Evolutionary conservation across 257 asterid species (phyloP).

Genomic region (Thymus quinquecostatus): DNA sequence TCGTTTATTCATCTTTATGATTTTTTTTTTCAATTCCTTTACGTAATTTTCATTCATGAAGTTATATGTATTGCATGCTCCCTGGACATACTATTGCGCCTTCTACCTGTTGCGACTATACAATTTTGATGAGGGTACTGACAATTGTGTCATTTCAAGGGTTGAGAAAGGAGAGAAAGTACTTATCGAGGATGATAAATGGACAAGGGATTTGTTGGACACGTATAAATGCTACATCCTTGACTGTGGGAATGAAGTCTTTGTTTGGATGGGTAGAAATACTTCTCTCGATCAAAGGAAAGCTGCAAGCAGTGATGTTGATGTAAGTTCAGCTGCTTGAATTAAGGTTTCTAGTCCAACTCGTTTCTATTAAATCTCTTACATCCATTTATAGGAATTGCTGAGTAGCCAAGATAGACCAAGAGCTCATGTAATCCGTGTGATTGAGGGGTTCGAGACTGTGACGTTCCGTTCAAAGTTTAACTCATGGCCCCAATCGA

Average conservation of each 20-base stretch:
- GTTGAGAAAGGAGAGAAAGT: slow-evolving; percentile 77
- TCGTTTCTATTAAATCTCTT: slow-evolving; percentile 25
- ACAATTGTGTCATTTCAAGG: slow-evolving; percentile 24
- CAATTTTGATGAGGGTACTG: slow-evolving; percentile 22
- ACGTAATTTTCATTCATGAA: neutral
- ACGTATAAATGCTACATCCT: slow-evolving; percentile 86
- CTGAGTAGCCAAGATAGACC: slow-evolving; percentile 64
- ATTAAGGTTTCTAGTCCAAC: slow-evolving; percentile 25
- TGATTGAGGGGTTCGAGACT: slow-evolving; percentile 98
- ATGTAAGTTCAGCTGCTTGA: slow-evolving; percentile 59
- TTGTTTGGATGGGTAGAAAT: slow-evolving; percentile 95
- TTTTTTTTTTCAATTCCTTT: neutral
- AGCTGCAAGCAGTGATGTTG: slow-evolving; percentile 82
- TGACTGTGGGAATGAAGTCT: slow-evolving; percentile 83
- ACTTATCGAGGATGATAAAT: slow-evolving; percentile 67
- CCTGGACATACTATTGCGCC: neutral
- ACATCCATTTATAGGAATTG: slow-evolving; percentile 57
- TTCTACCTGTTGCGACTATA: slow-evolving; percentile 6
- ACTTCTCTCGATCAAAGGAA: slow-evolving; percentile 90
- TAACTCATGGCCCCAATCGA: slow-evolving; percentile 83
- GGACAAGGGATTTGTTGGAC: slow-evolving; percentile 84
- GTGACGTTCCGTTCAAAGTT: slow-evolving; percentile 81
- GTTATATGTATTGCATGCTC: slow-evolving; percentile 9
- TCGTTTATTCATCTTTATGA: neutral
- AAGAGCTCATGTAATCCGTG: slow-evolving; percentile 66